phyloP scores from a whole-genome alignment of 2,329 filamentous ascomycete genomes.

The Escovopsis sp. region DNA sequence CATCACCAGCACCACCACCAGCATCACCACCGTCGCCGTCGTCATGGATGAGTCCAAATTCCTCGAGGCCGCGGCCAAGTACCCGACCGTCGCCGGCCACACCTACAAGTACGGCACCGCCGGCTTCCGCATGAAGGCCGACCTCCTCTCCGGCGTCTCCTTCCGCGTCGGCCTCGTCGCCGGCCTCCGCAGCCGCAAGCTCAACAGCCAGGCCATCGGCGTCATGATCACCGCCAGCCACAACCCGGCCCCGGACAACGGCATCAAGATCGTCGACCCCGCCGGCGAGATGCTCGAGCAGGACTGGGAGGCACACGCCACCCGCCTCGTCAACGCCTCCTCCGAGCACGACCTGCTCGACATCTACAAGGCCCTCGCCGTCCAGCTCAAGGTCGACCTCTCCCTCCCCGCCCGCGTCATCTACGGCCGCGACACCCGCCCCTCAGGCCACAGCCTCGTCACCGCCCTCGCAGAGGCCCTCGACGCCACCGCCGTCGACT shows the following conservation, averaged over 20 bases:
- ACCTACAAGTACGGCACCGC: conserved; percentile 52
- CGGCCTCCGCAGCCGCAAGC: conserved; percentile 74
- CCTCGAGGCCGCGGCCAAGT: conserved; percentile 45
- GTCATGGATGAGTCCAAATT: conserved; percentile 39
- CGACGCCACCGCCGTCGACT: conserved; percentile 57
- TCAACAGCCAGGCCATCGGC: conserved; percentile 81
- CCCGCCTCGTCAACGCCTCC: conserved; percentile 71
- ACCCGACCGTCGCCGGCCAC: conserved; percentile 41
- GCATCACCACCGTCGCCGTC: conserved; percentile 1
- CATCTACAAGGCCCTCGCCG: conserved; percentile 61
- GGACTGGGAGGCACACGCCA: conserved; percentile 85
- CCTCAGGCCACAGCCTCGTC: conserved; percentile 75
- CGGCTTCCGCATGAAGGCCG: conserved; percentile 55
- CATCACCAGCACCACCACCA: background rate
- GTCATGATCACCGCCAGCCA: conserved; percentile 94
- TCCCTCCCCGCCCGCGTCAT: conserved; percentile 62
- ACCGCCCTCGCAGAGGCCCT: conserved; percentile 66
- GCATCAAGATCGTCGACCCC: conserved; percentile 90
- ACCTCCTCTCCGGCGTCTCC: conserved; percentile 79
- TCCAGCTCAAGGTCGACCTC: conserved; percentile 62
- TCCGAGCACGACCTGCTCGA: conserved; percentile 61
- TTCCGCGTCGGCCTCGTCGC: conserved; percentile 87
- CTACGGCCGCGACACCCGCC: conserved; percentile 83
- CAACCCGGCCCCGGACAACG: conserved; percentile 81
- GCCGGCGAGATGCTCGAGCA: conserved; percentile 97